phyloP scores from a whole-genome alignment of 176 grass and related monocot genomes.

The Ensete ventricosum region DNA sequence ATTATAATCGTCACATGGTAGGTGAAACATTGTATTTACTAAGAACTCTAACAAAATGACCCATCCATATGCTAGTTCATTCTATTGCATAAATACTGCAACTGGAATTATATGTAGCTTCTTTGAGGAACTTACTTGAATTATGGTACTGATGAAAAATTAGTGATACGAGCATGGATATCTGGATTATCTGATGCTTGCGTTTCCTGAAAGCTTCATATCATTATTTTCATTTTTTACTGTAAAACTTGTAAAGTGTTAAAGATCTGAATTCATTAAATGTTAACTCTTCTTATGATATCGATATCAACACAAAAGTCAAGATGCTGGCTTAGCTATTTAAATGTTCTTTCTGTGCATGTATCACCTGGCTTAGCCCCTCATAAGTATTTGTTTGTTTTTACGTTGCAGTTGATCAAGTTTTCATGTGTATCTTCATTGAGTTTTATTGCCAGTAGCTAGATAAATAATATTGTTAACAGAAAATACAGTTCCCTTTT shows the following conservation, averaged over 20 bases:
- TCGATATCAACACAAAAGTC: not conserved
- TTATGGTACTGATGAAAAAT: too few species aligned
- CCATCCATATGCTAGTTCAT: too few species aligned
- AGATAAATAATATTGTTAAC: too few species aligned
- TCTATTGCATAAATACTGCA: not conserved
- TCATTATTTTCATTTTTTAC: not conserved
- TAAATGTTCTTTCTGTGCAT: not conserved
- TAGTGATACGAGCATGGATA: too few species aligned
- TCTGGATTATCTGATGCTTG: not conserved
- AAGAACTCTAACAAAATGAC: too few species aligned
- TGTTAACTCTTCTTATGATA: too few species aligned
- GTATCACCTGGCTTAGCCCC: not conserved
- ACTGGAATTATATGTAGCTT: not conserved
- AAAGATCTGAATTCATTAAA: not conserved
- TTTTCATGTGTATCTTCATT: too few species aligned
- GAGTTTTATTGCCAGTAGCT: too few species aligned
- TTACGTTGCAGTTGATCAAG: not conserved
- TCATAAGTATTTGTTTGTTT: not conserved
- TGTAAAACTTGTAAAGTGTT: not conserved
- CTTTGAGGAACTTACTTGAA: too few species aligned
- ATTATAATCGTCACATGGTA: not conserved
- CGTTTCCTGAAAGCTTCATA: not conserved
- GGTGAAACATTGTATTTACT: too few species aligned
- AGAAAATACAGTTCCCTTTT: not conserved
- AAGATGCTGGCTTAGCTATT: not conserved